These are phyloP conservation scores for Quercus berberidifolia DNA, from an alignment of 306 rosid genomes.

Conservation along the genomic window DNA sequence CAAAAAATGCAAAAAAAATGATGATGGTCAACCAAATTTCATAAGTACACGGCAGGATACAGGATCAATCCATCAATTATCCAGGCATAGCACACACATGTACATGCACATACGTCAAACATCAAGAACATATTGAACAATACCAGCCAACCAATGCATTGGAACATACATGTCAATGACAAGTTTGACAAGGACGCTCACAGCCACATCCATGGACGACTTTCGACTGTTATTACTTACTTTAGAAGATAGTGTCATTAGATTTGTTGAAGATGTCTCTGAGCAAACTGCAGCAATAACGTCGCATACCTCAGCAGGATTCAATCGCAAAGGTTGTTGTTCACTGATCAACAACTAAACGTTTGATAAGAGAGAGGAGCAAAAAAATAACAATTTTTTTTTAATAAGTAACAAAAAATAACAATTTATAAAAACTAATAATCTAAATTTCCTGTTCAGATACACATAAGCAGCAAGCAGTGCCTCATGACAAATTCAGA, in stretches of 20 bases:
- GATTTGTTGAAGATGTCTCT: constrained; percentile 61
- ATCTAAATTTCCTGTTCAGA: background rate
- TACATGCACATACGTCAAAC: background rate
- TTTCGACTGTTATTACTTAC: constrained; percentile 68
- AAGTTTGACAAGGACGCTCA: constrained; percentile 96
- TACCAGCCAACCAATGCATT: constrained; percentile 21
- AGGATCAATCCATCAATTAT: background rate
- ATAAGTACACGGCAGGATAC: background rate
- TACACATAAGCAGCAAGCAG: constrained; percentile 11
- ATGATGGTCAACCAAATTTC: background rate
- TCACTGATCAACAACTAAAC: constrained; percentile 65
- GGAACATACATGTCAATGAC: constrained; percentile 96
- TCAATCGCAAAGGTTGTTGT: constrained; percentile 94
- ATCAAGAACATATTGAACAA: constrained; percentile 15
- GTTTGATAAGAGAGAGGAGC: constrained; percentile 28
- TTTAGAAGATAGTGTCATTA: constrained; percentile 56
- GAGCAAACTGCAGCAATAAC: constrained; percentile 99
- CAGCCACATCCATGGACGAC: constrained; percentile 96
- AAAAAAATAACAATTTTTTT: constrained; percentile 12
- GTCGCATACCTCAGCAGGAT: constrained; percentile 94
- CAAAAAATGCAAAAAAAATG: background rate
- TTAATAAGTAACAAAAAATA: constrained; percentile 2
- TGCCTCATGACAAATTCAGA: background rate
- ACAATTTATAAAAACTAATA: constrained; percentile 3
- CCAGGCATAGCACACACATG: background rate